Conservation (phyloP, 2,329 filamentous ascomycete genomes). For the Phoma herbarum region DNA sequence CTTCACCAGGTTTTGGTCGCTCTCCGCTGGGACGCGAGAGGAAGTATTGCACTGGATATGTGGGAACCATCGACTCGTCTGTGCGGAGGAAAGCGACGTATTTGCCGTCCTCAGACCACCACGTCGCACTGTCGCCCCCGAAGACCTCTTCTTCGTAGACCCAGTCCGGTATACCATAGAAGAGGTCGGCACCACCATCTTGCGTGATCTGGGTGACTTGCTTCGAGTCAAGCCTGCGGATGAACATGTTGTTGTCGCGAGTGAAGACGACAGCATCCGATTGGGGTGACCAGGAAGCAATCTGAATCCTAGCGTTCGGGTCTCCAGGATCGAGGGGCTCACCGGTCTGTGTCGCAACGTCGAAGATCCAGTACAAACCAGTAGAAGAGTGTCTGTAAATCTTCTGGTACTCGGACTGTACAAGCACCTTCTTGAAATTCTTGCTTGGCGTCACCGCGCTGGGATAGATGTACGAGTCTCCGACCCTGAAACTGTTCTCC, state of each 20-base stretch:
- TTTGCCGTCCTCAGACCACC: slow-evolving; percentile 93
- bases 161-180: slow-evolving; percentile 98
- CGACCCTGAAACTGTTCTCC: slow-evolving; percentile 67
- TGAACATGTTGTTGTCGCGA: slow-evolving; percentile 85
- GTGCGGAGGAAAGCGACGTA: slow-evolving; percentile 92
- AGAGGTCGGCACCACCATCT: slow-evolving; percentile 87
- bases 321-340: slow-evolving; percentile 79
- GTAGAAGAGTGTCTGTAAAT: slow-evolving; percentile 93
- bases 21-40: slow-evolving; percentile 83
- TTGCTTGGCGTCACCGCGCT: slow-evolving; percentile 76
- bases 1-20: slow-evolving; percentile 72
- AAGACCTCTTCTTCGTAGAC: slow-evolving; percentile 94
- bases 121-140: slow-evolving; percentile 79
- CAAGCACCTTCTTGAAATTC: slow-evolving; percentile 84
- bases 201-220: slow-evolving; percentile 77
- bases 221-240: slow-evolving; percentile 71
- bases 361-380: slow-evolving; percentile 88
- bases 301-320: slow-evolving; percentile 73
- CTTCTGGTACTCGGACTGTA: slow-evolving; percentile 74
- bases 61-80: slow-evolving; percentile 90
- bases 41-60: slow-evolving; percentile 94
- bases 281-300: slow-evolving; percentile 88
- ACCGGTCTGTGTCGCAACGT: slow-evolving; percentile 80
- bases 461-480: slow-evolving; percentile 65
- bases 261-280: slow-evolving; percentile 92